These are phyloP conservation scores for Chloranthus sessilifolius DNA, from an alignment of 164 flowering plant genomes.

Conservation along the genomic window DNA sequence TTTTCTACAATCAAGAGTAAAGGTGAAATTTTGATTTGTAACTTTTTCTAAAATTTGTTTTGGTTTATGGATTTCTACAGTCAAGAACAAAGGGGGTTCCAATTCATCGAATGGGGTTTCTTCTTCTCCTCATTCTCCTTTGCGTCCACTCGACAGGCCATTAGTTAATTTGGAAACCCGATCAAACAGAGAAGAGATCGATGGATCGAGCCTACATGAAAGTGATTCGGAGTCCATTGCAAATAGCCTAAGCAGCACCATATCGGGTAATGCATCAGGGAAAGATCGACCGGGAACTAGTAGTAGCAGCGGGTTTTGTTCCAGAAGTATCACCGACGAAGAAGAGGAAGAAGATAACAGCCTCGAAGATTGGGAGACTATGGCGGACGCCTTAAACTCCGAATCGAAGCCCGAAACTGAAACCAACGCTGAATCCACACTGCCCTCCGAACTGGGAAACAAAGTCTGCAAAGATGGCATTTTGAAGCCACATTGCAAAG, in stretches of 20 bases:
- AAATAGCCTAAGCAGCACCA: conserved; percentile 42
- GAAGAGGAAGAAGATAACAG: conserved; percentile 58
- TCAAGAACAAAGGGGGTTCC: conserved; percentile 44
- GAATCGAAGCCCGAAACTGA: conserved; percentile 17
- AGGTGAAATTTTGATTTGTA: too few relatives aligned
- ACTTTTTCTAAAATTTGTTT: too few relatives aligned
- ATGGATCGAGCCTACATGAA: conserved; percentile 32
- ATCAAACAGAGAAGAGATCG: conserved; percentile 21
- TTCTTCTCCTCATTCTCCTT: conserved; percentile 11
- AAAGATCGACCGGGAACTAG: conserved; percentile 44
- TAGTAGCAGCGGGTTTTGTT: conserved; percentile 42
- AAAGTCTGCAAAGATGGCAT: conserved; percentile 4
- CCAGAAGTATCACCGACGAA: conserved; percentile 47
- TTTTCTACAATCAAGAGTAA: too few relatives aligned
- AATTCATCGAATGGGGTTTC: conserved; percentile 31
- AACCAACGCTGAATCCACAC: background rate
- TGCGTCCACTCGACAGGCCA: conserved; percentile 13
- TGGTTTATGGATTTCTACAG: conserved; percentile 8
- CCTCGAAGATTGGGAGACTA: conserved; percentile 48
- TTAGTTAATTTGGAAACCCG: conserved; percentile 33
- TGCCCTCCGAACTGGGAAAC: conserved; percentile 8
- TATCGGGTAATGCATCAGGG: conserved; percentile 34
- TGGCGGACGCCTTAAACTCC: conserved; percentile 68
- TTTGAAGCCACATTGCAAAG: conserved; percentile 21
- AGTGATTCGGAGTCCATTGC: conserved; percentile 52